Base-by-base conservation (phyloP, 805 yeast genomes). In the Suhomyces sp. region DNA sequence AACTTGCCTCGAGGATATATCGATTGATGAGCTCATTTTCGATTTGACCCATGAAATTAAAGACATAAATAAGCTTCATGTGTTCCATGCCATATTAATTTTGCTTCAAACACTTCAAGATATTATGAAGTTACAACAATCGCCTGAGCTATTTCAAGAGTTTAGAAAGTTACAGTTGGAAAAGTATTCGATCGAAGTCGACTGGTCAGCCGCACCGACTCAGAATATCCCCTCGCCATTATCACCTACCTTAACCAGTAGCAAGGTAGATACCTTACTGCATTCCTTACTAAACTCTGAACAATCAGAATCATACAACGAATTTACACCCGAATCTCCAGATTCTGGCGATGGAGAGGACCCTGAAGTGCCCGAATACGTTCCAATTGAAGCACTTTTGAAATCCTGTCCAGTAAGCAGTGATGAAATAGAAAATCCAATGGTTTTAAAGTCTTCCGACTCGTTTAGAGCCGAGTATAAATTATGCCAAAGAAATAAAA, bases 11-110 rank as follows among this genome's bases (percentile, higher is more conserved):
- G 71, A 65, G 4, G 78, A 72, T 44, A 68, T 72, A 19, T 54
- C 58, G 33, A 51, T 68, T 17, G 65, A 63, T 24, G 78, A 73
- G 37, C 57, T 75, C n/a, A 62, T 62, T 17, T 64, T 67, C 49
- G 77, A 73, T 50, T 53, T 73, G 10, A 48, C 60, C 22, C 60
- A 66, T 50, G 61, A 59, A 15, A 51, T 65, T 33, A 73, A 71
- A 55, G 60, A 71, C 54, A 64, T 73, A 43, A 70, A 71, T 54
- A 65, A 60, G 45, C 62, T 75, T 25, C 72, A 72, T 55, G 53
- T 62, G 6, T 68, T 54, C 53, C 77, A 75, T 48, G 71, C 77
- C 17, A 57, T 74, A 5, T 52, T 62, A 4, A 58, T 75, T 3
- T 59, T 74, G 27, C 53, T 60, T 40, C 57, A 62, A 45, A 60